These are phyloP conservation scores for Elaeis guineensis DNA, from an alignment of 176 grass and related monocot genomes.

Conservation along the genomic window DNA sequence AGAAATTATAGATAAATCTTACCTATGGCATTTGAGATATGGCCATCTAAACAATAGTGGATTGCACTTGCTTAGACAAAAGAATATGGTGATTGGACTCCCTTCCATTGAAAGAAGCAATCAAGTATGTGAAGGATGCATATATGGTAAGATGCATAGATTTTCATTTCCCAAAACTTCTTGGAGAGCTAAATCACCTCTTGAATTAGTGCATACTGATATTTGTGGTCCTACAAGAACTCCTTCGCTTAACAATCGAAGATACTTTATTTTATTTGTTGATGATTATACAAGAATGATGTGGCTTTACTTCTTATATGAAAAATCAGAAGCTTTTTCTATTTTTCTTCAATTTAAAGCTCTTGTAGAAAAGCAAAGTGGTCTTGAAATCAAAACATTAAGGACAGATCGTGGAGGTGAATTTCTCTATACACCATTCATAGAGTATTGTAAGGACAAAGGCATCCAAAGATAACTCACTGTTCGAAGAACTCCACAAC, in stretches of 20 bases:
- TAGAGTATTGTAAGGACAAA: background rate
- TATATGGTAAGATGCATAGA: background rate
- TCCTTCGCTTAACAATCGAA: background rate
- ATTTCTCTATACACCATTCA: background rate
- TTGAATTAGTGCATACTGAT: background rate
- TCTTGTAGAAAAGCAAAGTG: background rate
- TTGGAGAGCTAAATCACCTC: background rate
- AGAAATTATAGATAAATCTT: background rate
- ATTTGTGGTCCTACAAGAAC: background rate
- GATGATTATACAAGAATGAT: background rate
- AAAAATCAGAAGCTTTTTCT: background rate
- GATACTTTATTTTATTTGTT: background rate
- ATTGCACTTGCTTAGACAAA: slow-evolving; percentile 4
- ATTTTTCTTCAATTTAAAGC: background rate
- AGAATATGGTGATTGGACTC: slow-evolving; percentile 16
- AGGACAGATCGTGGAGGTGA: background rate
- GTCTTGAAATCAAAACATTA: background rate
- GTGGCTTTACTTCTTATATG: background rate
- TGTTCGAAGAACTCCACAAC: too few relatives aligned
- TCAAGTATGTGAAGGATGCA: slow-evolving; percentile 7
- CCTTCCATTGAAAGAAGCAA: background rate
- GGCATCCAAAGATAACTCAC: too few relatives aligned
- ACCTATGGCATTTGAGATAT: background rate
- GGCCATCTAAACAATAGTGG: background rate
- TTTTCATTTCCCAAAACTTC: background rate